A percentile compares a stretch with the other conserved stretches of the same genome.
These are phyloP conservation scores for Sicyos edulis DNA, from an alignment of 306 rosid genomes.

Conservation along the genomic window DNA sequence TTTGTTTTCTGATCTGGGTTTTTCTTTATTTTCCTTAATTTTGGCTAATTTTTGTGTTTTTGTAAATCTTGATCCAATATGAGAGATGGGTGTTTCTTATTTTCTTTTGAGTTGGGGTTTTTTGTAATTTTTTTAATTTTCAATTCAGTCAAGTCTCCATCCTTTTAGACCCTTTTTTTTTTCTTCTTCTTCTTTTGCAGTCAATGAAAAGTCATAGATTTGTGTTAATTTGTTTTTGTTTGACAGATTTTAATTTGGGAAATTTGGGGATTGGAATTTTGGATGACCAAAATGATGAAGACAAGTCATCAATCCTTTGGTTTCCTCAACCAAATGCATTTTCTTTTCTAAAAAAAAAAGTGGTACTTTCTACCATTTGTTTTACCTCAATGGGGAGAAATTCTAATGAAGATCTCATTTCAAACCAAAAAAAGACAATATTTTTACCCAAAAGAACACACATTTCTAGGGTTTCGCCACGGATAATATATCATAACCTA, in stretches of 20 bases:
- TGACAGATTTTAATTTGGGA: not conserved
- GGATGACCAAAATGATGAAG: slow-evolving; percentile 44
- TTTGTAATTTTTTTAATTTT: slow-evolving; percentile 10
- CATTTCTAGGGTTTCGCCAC: not conserved
- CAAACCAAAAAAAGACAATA: not conserved
- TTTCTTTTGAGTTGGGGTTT: too few species aligned
- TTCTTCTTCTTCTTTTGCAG: slow-evolving; percentile 44
- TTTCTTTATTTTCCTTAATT: not conserved
- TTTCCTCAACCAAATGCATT: slow-evolving; percentile 26
- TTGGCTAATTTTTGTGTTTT: not conserved
- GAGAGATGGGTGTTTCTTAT: not conserved
- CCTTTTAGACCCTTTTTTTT: slow-evolving; percentile 34
- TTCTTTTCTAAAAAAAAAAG: slow-evolving; percentile 31
- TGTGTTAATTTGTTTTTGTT: slow-evolving; percentile 18
- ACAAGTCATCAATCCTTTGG: slow-evolving; percentile 25
- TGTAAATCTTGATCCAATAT: slow-evolving; percentile 2
- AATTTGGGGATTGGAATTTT: not conserved
- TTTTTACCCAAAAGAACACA: not conserved
- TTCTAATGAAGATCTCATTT: not conserved
- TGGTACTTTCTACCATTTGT: slow-evolving; percentile 24
- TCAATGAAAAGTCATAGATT: slow-evolving; percentile 53
- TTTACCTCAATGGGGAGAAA: slow-evolving; percentile 23
- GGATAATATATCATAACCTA: not conserved
- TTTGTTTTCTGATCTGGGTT: not conserved
- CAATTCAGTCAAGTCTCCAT: slow-evolving; percentile 67